Evolutionary conservation across 345 rosid species (phyloP), one percentile per base, ranked within the genome.

Genomic region (Litchi chinensis): DNA sequence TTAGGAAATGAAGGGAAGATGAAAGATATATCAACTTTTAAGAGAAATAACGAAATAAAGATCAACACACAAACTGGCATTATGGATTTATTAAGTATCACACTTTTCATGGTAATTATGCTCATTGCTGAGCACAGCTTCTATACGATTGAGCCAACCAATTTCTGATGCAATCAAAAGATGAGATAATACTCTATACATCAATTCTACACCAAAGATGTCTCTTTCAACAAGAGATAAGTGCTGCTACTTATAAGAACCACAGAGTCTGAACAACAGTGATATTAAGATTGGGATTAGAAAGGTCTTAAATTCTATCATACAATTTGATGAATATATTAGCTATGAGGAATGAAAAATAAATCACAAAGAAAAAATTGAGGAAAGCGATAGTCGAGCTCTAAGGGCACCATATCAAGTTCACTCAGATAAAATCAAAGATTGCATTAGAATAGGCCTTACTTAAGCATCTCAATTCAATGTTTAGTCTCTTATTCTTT

Each of bases 361-460:
- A 19, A 44, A 65, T 59, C 67, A 43, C 37, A 32, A 32, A 32
- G 37, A 2, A 32, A 32, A 32, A 32, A 32, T 32, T 32, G 37
- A 32, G 2, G 37, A 43, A 8, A 41, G 16, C 18, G 43, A 62
- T 43, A 67, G 22, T 46, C 54, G 52, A 50, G 75, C 77, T 73
- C 28, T 19, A 32, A 67, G 54, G 46, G 39, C 15, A 21, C 13
- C 50, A 48, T 22, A 40, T 64, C 16, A 64, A 64, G 70, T 26
- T 18, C 63, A 71, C 39, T 71, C 6, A 74, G 56, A 24, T 41
- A 74, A 76, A 48, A 80, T 56, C 46, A 40, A 73, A 64, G 44
- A 59, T 8, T 43, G 70, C 52, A 18, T 9, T 26, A 44, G 70
- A 39, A 66, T 75, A 28, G 21, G 70, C 60, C 57, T 37, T 50